phyloP scores from a whole-genome alignment of 2,329 filamentous ascomycete species.

The Clonostachys rosea region DNA sequence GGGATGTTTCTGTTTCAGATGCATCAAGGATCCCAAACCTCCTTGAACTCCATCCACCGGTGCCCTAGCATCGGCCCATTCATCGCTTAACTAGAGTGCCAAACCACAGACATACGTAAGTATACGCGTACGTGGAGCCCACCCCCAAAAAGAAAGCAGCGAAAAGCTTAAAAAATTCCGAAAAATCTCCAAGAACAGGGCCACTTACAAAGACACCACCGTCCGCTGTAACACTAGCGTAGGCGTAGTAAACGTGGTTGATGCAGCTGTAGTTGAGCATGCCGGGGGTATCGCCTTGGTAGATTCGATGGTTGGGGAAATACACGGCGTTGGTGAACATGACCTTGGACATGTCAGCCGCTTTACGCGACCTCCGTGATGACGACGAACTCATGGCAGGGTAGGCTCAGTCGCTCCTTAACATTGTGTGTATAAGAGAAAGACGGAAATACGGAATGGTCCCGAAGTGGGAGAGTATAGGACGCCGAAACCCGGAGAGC shows the following conservation, averaged over 20 bases:
- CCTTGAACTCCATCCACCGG: slow-evolving; percentile 68
- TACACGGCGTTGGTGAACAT: slow-evolving; percentile 74
- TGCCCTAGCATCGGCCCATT: slow-evolving; percentile 70
- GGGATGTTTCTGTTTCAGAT: slow-evolving; percentile 65
- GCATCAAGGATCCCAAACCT: slow-evolving; percentile 68
- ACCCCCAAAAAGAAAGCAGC: neutral
- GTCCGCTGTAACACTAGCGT: slow-evolving; percentile 68
- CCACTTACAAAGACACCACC: slow-evolving; percentile 69
- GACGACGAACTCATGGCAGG: slow-evolving; percentile 33
- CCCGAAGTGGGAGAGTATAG: neutral
- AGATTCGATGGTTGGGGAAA: slow-evolving; percentile 76
- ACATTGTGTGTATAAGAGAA: slow-evolving; percentile 1
- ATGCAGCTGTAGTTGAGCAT: slow-evolving; percentile 72
- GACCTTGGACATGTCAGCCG: slow-evolving; percentile 36
- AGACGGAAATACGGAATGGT: neutral
- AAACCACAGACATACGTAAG: neutral
- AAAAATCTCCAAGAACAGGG: neutral
- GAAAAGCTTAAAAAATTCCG: neutral
- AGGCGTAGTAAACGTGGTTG: slow-evolving; percentile 80
- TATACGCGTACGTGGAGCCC: neutral
- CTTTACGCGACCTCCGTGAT: slow-evolving; percentile 33
- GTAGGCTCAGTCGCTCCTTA: no score
- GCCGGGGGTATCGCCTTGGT: slow-evolving; percentile 67
- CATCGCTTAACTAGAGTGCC: slow-evolving; percentile 63
- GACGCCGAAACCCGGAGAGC: neutral